Conservation (phyloP, 73 alveolate species). For the Paramecium bursaria region DNA sequence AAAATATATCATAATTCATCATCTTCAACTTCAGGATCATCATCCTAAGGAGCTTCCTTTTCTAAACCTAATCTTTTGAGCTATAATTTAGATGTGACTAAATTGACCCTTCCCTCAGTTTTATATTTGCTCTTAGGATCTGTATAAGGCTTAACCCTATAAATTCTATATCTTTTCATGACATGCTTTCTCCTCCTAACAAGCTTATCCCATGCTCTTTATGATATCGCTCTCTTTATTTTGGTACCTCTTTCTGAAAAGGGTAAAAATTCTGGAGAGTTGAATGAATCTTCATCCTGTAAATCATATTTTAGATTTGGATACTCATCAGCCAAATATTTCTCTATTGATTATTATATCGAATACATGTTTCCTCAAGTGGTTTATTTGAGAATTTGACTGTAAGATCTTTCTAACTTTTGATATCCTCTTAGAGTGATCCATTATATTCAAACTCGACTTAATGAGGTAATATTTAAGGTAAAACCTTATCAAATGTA, state of each 20-base stretch:
- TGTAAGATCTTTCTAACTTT: slow-evolving; percentile 21
- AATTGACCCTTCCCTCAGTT: slow-evolving; percentile 40
- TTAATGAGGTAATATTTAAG: slow-evolving; percentile 49
- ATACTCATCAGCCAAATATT: slow-evolving; percentile 6
- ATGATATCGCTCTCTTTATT: slow-evolving; percentile 17
- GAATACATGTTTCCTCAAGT: neutral
- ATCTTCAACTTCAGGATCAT: slow-evolving; percentile 56
- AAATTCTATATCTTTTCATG: slow-evolving; percentile 40
- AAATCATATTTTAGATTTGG: neutral
- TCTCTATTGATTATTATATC: neutral
- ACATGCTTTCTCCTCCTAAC: slow-evolving; percentile 43
- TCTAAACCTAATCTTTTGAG: slow-evolving; percentile 40
- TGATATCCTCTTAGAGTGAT: neutral
- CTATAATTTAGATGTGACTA: slow-evolving; percentile 17
- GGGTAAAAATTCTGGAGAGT: neutral
- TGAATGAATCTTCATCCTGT: neutral
- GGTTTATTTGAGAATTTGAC: neutral
- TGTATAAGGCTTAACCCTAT: neutral
- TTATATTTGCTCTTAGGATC: slow-evolving; percentile 17
- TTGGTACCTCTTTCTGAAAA: slow-evolving; percentile 31
- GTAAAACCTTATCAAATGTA: slow-evolving; percentile 12
- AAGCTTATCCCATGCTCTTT: slow-evolving; percentile 10
- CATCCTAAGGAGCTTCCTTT: slow-evolving; percentile 24
- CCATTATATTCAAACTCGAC: slow-evolving; percentile 43
- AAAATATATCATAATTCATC: no score